Evolutionary conservation across 257 asterid genomes (phyloP).

Genomic region (Gentiana dahurica): DNA sequence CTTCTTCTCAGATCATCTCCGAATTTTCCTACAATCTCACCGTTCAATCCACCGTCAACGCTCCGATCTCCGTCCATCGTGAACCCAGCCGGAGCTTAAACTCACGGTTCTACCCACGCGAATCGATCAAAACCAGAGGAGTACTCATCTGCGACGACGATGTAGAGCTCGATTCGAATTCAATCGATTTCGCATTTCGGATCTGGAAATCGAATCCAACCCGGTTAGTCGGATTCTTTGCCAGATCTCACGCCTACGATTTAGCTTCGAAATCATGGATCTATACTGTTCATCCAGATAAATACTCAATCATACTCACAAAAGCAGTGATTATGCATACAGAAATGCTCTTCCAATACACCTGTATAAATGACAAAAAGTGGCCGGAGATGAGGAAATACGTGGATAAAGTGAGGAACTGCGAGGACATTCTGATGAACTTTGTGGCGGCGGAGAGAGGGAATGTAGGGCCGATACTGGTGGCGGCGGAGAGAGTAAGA

Average conservation of each 20-base stretch:
- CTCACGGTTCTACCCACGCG: constrained; percentile 61
- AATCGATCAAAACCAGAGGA: constrained; percentile 38
- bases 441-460: constrained; percentile 51
- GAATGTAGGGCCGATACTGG: constrained; percentile 52
- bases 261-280: constrained; percentile 49
- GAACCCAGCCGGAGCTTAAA: constrained; percentile 67
- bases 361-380: constrained; percentile 32
- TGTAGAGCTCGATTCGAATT: constrained; percentile 38
- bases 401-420: constrained; percentile 55
- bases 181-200: constrained; percentile 59
- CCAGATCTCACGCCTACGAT: constrained; percentile 80
- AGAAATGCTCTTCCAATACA: constrained; percentile 44
- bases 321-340: constrained; percentile 52
- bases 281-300: constrained; percentile 59
- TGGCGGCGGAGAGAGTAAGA: constrained; percentile 50
- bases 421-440: constrained; percentile 92
- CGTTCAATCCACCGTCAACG: constrained; percentile 17
- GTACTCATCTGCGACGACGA: constrained; percentile 94
- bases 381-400: constrained; percentile 13
- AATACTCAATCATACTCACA: constrained; percentile 70
- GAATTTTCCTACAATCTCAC: constrained; percentile 49
- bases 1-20: constrained; percentile 38
- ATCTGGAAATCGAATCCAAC: constrained; percentile 61
- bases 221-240: constrained; percentile 61
- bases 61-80: constrained; percentile 38